Base-by-base conservation (phyloP, 2,329 filamentous ascomycete species). In the Aspergillus viridinutans region DNA sequence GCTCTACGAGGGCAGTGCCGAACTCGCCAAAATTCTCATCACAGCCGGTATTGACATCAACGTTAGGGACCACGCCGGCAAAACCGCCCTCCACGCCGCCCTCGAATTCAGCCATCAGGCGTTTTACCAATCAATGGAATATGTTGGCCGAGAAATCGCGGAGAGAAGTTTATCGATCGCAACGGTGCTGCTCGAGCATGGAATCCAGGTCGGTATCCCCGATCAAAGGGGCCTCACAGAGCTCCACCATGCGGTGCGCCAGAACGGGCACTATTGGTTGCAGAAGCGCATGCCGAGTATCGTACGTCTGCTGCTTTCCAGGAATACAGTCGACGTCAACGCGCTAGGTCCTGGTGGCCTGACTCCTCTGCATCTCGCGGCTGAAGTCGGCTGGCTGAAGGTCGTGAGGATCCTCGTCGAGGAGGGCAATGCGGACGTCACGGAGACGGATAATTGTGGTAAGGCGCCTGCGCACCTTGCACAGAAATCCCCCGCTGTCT, bases 321-420 rank as follows among this genome's bases (percentile, higher is more conserved):
- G 43, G 12, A 23, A 4, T 12, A 23, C 5, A 14, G 21, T 47
- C 2, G 43, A 47, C 7, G 43, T 47, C 43, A 25, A 47, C 20
- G 23, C 43, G 43, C 7, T 3, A 7, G 23, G 10, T 26, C 20
- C 20, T 14, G 23, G 26, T 9, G 56, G 54, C 28, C 52, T 49
- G 14, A 57, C 57, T 23, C 28, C 40, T 38, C 42, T 61, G 9
- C 54, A 61, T n/a, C 10, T 53, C 8, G 57, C 57, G 14, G 28
- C 53, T 9, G 14, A 6, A 7, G 43, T 9, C 10, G 43, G 43
- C 43, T 23, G 12, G 43, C 21, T 47, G 10, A 14, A 47, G 12
- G n/a, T 40, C 26, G 42, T 54, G 7, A 21, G 21, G 20, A 12
- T 49, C n/a, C 52, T 54, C 26, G 32, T 54, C 12, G 43, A 54